These are phyloP conservation scores for Rubia yunnanensis DNA, from an alignment of 257 asterid species.

Conservation along the genomic window DNA sequence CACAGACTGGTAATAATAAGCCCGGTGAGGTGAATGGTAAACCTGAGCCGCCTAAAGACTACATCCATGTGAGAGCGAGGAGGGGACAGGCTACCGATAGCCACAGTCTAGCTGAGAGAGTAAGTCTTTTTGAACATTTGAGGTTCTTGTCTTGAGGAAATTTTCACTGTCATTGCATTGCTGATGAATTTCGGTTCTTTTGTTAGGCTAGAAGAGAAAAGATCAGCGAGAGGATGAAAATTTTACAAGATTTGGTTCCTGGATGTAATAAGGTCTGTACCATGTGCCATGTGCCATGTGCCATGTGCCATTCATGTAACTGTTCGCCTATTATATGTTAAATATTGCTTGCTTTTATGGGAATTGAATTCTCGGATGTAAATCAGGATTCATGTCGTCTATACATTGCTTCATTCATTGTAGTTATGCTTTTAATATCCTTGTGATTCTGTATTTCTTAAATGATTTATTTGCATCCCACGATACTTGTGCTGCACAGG, in stretches of 20 bases:
- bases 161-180: background rate
- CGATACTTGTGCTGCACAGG: conserved; percentile 26
- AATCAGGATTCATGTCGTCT: background rate
- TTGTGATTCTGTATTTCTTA: conserved; percentile 3
- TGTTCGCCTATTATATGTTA: background rate
- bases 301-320: background rate
- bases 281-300: background rate
- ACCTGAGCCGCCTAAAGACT: conserved; percentile 77
- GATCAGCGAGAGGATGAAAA: conserved; percentile 95
- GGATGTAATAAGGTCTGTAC: conserved; percentile 78
- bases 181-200: conserved; percentile 14
- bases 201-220: conserved; percentile 84
- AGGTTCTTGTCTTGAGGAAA: background rate
- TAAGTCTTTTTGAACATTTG: conserved; percentile 12
- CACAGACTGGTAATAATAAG: conserved; percentile 42
- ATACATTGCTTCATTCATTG: background rate
- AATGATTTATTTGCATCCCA: background rate
- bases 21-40: conserved; percentile 39
- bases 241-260: conserved; percentile 88
- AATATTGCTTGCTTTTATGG: background rate
- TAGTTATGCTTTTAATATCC: conserved; percentile 6
- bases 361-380: background rate
- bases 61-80: conserved; percentile 90
- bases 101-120: conserved; percentile 94
- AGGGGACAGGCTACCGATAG: conserved; percentile 98